A percentile compares a stretch with the other conserved stretches of the same genome.
Evolutionary conservation across 2,329 filamentous ascomycete genomes (phyloP).

Genomic region (Arachnomyces sp.): DNA sequence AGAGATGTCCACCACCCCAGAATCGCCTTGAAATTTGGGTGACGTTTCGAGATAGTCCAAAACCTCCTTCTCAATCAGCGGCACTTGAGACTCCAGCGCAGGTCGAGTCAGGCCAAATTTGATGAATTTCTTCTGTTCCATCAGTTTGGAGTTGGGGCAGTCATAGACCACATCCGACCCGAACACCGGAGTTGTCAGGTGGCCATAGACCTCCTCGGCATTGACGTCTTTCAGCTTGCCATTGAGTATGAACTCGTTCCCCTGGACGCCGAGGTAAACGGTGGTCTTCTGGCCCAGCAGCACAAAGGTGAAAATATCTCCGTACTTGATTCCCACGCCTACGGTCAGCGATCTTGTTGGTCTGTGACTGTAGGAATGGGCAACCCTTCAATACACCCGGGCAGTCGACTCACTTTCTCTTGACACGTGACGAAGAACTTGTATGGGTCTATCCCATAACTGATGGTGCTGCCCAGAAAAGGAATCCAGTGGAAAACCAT

Average conservation of each 20-base stretch:
- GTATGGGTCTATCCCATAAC: slow-evolving; percentile 55
- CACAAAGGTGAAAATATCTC: slow-evolving; percentile 85
- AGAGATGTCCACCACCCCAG: slow-evolving; percentile 57
- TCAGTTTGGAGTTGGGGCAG: slow-evolving; percentile 82
- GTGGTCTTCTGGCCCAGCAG: slow-evolving; percentile 83
- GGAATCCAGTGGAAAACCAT: slow-evolving; percentile 76
- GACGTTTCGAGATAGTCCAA: slow-evolving; percentile 51
- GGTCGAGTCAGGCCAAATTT: slow-evolving; percentile 57
- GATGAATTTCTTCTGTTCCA: slow-evolving; percentile 88
- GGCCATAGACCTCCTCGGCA: slow-evolving; percentile 82
- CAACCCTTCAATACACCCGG: slow-evolving; percentile 9
- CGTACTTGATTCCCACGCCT: slow-evolving; percentile 54
- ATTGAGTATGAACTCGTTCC: slow-evolving; percentile 90
- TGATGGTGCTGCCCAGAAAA: slow-evolving; percentile 37
- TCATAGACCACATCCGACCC: slow-evolving; percentile 84
- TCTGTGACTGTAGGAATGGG: slow-evolving; percentile 26
- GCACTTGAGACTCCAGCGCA: slow-evolving; percentile 63
- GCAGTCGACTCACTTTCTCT: slow-evolving; percentile 56
- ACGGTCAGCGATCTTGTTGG: slow-evolving; percentile 37
- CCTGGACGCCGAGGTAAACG: slow-evolving; percentile 70
- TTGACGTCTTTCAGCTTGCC: slow-evolving; percentile 85
- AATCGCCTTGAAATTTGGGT: slow-evolving; percentile 51
- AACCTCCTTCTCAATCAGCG: slow-evolving; percentile 67
- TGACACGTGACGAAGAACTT: slow-evolving; percentile 69
- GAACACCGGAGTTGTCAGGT: slow-evolving; percentile 65